Evolutionary conservation across 306 rosid species (phyloP).

Genomic region (Fragaria ananassa): DNA sequence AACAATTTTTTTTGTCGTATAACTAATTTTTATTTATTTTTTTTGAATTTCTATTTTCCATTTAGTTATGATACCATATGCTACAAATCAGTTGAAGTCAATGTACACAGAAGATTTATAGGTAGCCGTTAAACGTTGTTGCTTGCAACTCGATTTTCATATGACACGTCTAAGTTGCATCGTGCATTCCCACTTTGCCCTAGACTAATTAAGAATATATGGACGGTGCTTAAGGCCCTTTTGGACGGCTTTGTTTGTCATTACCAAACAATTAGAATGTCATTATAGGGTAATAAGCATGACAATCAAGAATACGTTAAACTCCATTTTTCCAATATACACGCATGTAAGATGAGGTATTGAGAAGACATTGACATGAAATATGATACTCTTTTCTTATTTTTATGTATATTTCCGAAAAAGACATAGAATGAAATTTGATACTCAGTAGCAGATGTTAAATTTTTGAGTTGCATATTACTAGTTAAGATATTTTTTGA

Average conservation of each 20-base stretch:
- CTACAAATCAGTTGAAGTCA: background rate
- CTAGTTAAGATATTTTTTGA: too few species aligned
- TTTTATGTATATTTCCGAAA: background rate
- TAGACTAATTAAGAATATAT: background rate
- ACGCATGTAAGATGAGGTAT: background rate
- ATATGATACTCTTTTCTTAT: background rate
- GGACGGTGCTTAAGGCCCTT: background rate
- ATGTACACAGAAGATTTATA: background rate
- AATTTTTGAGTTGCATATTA: background rate
- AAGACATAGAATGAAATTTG: background rate
- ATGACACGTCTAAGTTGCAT: background rate
- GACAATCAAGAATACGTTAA: background rate
- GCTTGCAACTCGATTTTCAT: too few species aligned
- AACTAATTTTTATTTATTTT: too few species aligned
- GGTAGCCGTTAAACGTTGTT: too few species aligned
- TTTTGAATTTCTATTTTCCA: too few species aligned
- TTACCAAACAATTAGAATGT: background rate
- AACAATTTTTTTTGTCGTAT: too few species aligned
- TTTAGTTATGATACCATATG: background rate
- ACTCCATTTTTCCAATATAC: background rate
- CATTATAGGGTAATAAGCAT: background rate
- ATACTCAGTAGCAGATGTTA: background rate
- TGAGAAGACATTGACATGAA: background rate
- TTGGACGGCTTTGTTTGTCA: background rate
- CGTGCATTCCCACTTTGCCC: background rate